phyloP scores from a whole-genome alignment of 2,329 filamentous ascomycete genomes.

The Venturia asperata region DNA sequence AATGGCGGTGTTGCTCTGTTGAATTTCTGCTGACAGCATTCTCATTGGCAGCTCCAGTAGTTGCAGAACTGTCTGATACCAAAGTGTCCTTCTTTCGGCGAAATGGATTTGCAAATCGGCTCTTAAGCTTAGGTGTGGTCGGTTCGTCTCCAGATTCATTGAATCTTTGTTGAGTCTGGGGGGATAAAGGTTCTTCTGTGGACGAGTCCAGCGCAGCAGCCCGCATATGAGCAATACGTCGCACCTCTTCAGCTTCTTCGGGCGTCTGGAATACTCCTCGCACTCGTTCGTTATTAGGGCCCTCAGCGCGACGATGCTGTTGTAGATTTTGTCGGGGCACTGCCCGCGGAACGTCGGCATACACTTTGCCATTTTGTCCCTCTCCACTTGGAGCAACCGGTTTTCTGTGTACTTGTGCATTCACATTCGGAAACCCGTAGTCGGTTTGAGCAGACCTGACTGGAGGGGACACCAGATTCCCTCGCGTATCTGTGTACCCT shows the following conservation, averaged over 20 bases:
- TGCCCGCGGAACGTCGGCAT: neutral
- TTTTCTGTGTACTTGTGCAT: neutral
- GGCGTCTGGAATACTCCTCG: constrained; percentile 1
- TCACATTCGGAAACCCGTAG: constrained; percentile 1
- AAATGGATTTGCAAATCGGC: neutral
- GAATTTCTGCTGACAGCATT: neutral
- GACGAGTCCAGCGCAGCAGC: neutral
- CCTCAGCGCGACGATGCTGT: constrained; percentile 1
- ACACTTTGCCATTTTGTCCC: neutral
- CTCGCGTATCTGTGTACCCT: constrained; percentile 9
- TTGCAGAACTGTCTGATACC: neutral
- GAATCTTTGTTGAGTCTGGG: neutral
- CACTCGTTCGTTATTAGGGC: neutral
- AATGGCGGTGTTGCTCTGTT: constrained; percentile 28
- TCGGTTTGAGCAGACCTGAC: neutral
- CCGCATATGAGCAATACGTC: neutral
- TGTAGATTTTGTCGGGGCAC: neutral
- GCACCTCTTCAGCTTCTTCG: constrained; percentile 8
- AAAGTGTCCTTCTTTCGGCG: neutral
- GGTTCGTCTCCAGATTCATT: neutral
- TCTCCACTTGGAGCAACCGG: neutral
- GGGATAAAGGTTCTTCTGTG: neutral
- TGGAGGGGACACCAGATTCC: neutral
- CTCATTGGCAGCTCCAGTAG: neutral
- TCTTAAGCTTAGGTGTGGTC: neutral